Evolutionary conservation across 768 basidiomycete genomes (phyloP).

Genomic region (Pleurotus eryngii): DNA sequence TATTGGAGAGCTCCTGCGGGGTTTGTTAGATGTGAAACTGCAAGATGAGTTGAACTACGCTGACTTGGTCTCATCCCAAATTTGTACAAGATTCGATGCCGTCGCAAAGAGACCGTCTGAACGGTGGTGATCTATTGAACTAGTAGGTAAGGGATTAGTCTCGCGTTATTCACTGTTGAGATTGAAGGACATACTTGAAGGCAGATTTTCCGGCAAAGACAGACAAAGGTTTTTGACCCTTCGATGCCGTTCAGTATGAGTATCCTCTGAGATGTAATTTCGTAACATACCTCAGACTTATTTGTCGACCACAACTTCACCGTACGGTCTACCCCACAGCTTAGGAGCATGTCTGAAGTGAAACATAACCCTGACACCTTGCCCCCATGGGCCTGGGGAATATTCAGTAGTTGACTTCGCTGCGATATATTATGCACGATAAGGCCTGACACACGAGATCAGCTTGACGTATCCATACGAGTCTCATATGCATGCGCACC

Average conservation of each 20-base stretch:
- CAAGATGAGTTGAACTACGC: conserved; percentile 16
- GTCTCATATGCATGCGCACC: conserved; percentile 47
- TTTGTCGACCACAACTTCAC: conserved; percentile 76
- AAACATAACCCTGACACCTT: conserved; percentile 84
- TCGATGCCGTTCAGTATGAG: not conserved
- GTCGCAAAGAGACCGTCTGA: conserved; percentile 90
- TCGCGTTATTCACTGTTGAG: not conserved
- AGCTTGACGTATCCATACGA: not conserved
- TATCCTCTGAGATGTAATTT: not conserved
- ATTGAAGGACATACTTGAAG: conserved; percentile 67
- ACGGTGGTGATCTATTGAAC: conserved; percentile 92
- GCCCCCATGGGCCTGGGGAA: conserved; percentile 76
- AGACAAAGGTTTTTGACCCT: conserved; percentile 54
- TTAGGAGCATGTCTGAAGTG: conserved; percentile 61
- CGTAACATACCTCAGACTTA: conserved; percentile 29
- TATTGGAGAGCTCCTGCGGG: conserved; percentile 70
- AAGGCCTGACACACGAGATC: conserved; percentile 50
- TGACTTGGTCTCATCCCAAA: conserved; percentile 98
- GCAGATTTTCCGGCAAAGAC: conserved; percentile 84
- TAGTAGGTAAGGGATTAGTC: conserved; percentile 25
- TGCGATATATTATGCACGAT: conserved; percentile 79
- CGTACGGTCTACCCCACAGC: conserved; percentile 79
- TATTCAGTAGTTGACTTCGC: conserved; percentile 47
- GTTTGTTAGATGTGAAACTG: not conserved
- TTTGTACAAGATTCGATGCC: conserved; percentile 87